These are phyloP conservation scores for Eutrema heterophyllum DNA, from an alignment of 345 rosid species.

Conservation along the genomic window DNA sequence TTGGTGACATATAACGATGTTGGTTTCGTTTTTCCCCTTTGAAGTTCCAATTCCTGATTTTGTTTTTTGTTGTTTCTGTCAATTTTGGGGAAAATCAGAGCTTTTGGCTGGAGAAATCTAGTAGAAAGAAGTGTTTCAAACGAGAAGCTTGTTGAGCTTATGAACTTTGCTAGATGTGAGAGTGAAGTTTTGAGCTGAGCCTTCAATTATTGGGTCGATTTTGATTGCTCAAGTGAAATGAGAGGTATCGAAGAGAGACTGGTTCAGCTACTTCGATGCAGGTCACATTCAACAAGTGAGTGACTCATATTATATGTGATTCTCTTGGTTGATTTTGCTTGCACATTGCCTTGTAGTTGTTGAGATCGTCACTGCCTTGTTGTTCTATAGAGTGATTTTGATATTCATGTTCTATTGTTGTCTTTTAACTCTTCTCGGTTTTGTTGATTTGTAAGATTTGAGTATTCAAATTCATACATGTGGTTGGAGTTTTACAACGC, in stretches of 20 bases:
- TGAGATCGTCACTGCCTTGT: background rate
- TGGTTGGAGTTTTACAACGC: conserved; percentile 91
- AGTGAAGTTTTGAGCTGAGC: background rate
- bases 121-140: too few species aligned
- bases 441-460: conserved; percentile 47
- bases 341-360: background rate
- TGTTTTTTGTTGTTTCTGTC: too few species aligned
- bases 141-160: background rate
- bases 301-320: too few species aligned
- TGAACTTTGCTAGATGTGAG: background rate
- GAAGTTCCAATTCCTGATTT: too few species aligned
- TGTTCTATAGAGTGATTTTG: background rate
- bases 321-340: background rate
- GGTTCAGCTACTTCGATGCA: conserved; percentile 73
- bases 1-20: too few species aligned
- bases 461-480: conserved; percentile 76
- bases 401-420: background rate
- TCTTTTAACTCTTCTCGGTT: background rate
- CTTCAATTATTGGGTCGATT: background rate
- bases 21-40: too few species aligned
- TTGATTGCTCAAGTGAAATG: background rate
- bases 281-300: conserved; percentile 83
- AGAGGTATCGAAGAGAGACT: conserved; percentile 35
- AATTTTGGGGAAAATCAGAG: too few species aligned
- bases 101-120: too few species aligned